Percentiles rank a stretch among this genome's conserved stretches.
Evolutionary conservation across 768 basidiomycete genomes (phyloP).

Genomic region (Podaxis sp.): DNA sequence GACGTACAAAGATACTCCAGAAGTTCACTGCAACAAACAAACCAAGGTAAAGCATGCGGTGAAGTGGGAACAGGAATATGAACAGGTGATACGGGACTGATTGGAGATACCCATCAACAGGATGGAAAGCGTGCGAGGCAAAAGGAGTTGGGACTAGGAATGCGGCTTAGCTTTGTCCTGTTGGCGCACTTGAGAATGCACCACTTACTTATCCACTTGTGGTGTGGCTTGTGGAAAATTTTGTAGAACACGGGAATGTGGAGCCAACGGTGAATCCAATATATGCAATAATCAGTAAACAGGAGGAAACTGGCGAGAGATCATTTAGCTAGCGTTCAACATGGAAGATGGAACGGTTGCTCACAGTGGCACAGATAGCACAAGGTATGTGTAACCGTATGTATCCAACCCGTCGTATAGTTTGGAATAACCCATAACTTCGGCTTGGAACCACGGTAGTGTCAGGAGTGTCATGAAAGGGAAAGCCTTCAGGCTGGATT

Average conservation of each 20-base stretch:
- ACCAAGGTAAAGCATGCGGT: conserved; percentile 78
- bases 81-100: conserved; percentile 95
- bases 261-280: conserved; percentile 93
- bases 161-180: conserved; percentile 9
- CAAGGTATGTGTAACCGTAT: conserved; percentile 75
- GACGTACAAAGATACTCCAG: conserved; percentile 88
- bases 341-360: conserved; percentile 26
- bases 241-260: conserved; percentile 90
- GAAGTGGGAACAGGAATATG: conserved; percentile 86
- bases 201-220: conserved; percentile 91
- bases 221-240: conserved; percentile 93
- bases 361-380: conserved; percentile 69
- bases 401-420: conserved; percentile 79
- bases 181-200: neutral
- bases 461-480: conserved; percentile 83
- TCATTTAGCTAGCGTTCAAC: conserved; percentile 16
- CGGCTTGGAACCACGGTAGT: conserved; percentile 91
- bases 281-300: conserved; percentile 87
- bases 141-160: conserved; percentile 90
- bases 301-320: conserved; percentile 26
- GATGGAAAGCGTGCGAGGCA: conserved; percentile 97
- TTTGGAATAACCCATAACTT: conserved; percentile 81
- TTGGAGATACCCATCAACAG: conserved; percentile 91
- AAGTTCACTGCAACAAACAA: conserved; percentile 92
- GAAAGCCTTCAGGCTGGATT: conserved; percentile 70